A percentile compares a stretch with the other conserved stretches of the same genome.
Evolutionary conservation across 371 early-diverging fungal species (phyloP).

Genomic region (Synchytrium microbalum): DNA sequence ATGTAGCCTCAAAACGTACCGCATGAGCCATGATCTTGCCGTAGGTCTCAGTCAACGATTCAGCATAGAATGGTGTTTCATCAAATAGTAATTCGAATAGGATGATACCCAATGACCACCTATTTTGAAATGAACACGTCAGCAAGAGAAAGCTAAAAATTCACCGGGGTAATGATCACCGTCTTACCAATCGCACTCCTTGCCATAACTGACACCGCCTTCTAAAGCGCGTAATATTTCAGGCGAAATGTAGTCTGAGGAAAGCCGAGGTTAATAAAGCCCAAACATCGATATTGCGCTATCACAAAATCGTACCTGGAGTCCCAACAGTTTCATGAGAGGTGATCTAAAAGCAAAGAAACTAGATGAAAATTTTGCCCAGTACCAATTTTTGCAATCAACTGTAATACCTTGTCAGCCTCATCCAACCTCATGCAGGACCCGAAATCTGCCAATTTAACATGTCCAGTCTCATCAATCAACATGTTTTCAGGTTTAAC

Average conservation of each 20-base stretch:
- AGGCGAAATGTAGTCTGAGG: conserved; percentile 57
- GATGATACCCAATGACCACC: conserved; percentile 53
- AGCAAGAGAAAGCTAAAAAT: not conserved
- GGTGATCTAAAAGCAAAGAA: conserved; percentile 15
- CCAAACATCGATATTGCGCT: not conserved
- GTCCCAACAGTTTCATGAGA: conserved; percentile 62
- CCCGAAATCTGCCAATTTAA: conserved; percentile 69
- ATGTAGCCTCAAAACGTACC: conserved; percentile 12
- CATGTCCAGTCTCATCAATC: conserved; percentile 51
- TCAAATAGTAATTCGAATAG: conserved; percentile 58
- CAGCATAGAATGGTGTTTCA: conserved; percentile 59
- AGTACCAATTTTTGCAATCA: not conserved
- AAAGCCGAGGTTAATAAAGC: not conserved
- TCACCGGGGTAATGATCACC: not conserved
- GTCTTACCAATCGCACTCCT: conserved; percentile 49
- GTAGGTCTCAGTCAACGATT: conserved; percentile 54
- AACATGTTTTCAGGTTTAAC: conserved; percentile 67
- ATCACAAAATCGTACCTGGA: conserved; percentile 24
- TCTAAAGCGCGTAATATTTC: conserved; percentile 53
- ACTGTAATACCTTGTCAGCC: conserved; percentile 22
- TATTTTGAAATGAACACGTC: conserved; percentile 7
- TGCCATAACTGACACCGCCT: conserved; percentile 40
- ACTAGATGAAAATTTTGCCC: not conserved
- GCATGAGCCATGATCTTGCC: conserved; percentile 52
- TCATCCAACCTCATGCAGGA: conserved; percentile 42